These are phyloP conservation scores for Fusarium palustre DNA, from an alignment of 2,329 filamentous ascomycete species.

Conservation along the genomic window DNA sequence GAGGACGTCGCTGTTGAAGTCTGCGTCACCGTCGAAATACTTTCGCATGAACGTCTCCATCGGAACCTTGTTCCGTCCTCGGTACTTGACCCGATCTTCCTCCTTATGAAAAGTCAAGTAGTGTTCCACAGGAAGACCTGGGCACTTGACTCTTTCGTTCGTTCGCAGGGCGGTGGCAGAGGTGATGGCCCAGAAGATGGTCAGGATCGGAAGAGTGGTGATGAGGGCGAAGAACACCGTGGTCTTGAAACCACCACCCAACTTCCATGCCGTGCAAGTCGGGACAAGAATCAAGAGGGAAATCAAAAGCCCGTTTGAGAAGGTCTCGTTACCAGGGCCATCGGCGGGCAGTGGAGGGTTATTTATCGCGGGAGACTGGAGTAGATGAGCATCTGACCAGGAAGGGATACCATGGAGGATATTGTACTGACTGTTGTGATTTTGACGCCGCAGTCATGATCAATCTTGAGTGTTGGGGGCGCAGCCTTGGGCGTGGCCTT, in stretches of 20 bases:
- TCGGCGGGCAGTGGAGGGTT: conserved; percentile 12
- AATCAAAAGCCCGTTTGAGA: conserved; percentile 13
- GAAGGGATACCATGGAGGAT: background rate
- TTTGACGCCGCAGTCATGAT: conserved; percentile 17
- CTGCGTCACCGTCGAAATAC: conserved; percentile 92
- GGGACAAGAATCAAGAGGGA: conserved; percentile 11
- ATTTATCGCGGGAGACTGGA: conserved; percentile 10
- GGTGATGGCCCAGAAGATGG: conserved; percentile 81
- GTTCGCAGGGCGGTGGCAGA: conserved; percentile 84
- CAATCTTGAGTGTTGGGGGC: conserved; percentile 9
- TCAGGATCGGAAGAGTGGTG: conserved; percentile 80
- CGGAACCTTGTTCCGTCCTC: conserved; percentile 80
- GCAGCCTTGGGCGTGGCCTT: conserved; percentile 7
- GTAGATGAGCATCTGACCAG: background rate
- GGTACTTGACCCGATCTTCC: conserved; percentile 69
- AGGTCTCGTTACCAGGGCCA: conserved; percentile 16
- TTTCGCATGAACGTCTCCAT: conserved; percentile 94
- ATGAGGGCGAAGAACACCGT: conserved; percentile 86
- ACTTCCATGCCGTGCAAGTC: conserved; percentile 69
- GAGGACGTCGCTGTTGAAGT: conserved; percentile 89
- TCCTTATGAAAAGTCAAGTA: conserved; percentile 81
- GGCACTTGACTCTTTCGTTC: conserved; percentile 88
- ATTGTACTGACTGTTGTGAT: conserved; percentile 12
- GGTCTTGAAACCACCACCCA: conserved; percentile 86
- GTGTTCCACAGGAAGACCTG: conserved; percentile 86